Evolutionary conservation across 108 stramenopile genomes (phyloP).

Genomic region (Cyclotella choctawhatcheeana): DNA sequence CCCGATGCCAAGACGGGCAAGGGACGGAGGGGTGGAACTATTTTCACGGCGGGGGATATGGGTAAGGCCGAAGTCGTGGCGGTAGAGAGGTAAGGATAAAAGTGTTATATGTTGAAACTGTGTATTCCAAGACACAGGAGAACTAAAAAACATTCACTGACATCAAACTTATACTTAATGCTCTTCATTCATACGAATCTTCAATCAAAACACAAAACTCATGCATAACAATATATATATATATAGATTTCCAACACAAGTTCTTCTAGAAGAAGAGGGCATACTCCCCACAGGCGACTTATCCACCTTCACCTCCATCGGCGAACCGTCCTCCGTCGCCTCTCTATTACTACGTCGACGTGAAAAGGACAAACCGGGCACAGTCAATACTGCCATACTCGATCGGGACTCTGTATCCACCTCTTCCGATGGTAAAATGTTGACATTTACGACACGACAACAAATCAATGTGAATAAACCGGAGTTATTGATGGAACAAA

Average conservation of each 20-base stretch:
- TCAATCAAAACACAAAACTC: neutral
- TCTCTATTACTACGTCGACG: conserved; percentile 65
- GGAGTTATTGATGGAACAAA: conserved; percentile 80
- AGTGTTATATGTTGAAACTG: neutral
- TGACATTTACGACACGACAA: conserved; percentile 64
- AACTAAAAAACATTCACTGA: no score
- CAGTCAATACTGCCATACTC: conserved; percentile 47
- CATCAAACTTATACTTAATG: no score
- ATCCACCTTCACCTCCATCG: conserved; percentile 68
- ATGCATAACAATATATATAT: no score
- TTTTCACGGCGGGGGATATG: conserved; percentile 90
- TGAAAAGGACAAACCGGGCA: conserved; percentile 76
- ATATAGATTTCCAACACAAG: conserved; percentile 58
- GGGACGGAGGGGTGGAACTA: conserved; percentile 78
- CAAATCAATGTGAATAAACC: conserved; percentile 89
- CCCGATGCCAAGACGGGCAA: conserved; percentile 85
- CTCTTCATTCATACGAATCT: neutral
- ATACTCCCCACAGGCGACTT: conserved; percentile 71
- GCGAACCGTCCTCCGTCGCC: conserved; percentile 72
- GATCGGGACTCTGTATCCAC: conserved; percentile 45
- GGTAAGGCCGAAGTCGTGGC: conserved; percentile 85
- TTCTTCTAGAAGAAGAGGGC: conserved; percentile 85
- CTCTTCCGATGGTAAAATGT: conserved; percentile 65
- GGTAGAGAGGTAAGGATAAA: conserved; percentile 71
- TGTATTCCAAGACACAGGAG: no score